Base-by-base conservation (phyloP, 345 rosid species). In the Eucalyptus sp. region DNA sequence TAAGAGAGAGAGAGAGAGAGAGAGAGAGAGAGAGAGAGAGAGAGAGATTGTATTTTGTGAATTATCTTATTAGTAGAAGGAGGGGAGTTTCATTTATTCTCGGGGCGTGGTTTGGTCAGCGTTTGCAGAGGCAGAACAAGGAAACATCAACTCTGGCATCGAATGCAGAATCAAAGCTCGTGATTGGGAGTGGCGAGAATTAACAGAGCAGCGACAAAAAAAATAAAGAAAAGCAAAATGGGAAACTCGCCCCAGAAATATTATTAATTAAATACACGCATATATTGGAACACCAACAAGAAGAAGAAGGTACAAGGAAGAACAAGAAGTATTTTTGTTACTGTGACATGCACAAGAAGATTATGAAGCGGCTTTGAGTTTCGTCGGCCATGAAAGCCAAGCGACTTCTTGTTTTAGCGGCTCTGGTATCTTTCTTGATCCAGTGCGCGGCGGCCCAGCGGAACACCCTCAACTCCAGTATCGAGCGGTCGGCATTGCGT, bases 401-500 rank as follows among this genome's bases (percentile, higher is more conserved):
- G 87, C 58, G 25, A 50, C 15, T 87, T 87, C 88, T 87, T 64
- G 80, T 62, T 58, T 25, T 87, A 18, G 81, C 54, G 50, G 88
- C 54, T 58, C 27, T 87, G 60, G 25, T 91, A 44, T 89, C 90
- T 89, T 29, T 91, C 24, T 68, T 93, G 90, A 54, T 92, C 88
- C 91, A 80, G 62, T 87, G 87, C 88, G 90, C 88, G 52, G 27
- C 87, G 48, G 89, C 94, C 10, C 94, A 93, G 94, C 90, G 87
- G 85, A 80, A 50, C 79, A 29, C 81, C 46, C 86, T 90, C 79
- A 91, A 87, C 87, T 92, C 94, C 50, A 27, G 87, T 83, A 7
- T 60, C 48, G 95, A 96, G 89, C 90, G 93, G 71, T 44, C 84
- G 7, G 94, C 98, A 89, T 89, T 96, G 92, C 94, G 93, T 85